phyloP scores from a whole-genome alignment of 148 eudicot genomes.

The Spergularia bocconei region DNA sequence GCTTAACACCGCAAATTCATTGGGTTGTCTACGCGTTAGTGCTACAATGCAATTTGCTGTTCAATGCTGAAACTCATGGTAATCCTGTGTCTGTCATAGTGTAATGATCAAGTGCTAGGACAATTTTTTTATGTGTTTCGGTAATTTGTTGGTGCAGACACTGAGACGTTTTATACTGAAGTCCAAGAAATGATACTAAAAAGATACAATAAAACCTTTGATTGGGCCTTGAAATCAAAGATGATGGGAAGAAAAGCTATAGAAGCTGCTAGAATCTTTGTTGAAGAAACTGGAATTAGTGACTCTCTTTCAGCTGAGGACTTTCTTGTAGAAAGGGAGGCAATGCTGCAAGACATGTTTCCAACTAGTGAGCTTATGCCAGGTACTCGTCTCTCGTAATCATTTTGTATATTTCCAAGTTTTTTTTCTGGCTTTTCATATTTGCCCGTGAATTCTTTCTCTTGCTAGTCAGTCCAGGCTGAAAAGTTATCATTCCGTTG shows the following conservation, averaged over 20 bases:
- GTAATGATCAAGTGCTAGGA: too few relatives aligned
- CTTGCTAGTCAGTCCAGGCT: background rate
- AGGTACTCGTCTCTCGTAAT: constrained; percentile 41
- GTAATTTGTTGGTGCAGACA: constrained; percentile 48
- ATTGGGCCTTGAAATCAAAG: constrained; percentile 95
- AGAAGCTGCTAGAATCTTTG: constrained; percentile 90
- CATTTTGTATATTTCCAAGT: background rate
- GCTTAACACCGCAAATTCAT: background rate
- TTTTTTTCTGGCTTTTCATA: background rate
- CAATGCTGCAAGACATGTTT: constrained; percentile 67
- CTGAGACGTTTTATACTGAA: constrained; percentile 87
- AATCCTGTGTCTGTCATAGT: too few relatives aligned
- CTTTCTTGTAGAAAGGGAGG: constrained; percentile 85
- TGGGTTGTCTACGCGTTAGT: background rate
- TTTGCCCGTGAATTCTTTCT: background rate
- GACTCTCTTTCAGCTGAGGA: constrained; percentile 83
- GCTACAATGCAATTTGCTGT: background rate
- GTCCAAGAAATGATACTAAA: constrained; percentile 83
- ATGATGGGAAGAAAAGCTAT: constrained; percentile 98
- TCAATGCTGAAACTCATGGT: too few relatives aligned
- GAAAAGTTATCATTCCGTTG: background rate
- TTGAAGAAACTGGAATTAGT: constrained; percentile 83
- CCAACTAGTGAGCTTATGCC: constrained; percentile 94
- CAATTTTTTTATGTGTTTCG: background rate
- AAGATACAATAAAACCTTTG: constrained; percentile 88